Evolutionary conservation across 2,329 filamentous ascomycete species (phyloP).

Genomic region (Hypoxylon sp.): DNA sequence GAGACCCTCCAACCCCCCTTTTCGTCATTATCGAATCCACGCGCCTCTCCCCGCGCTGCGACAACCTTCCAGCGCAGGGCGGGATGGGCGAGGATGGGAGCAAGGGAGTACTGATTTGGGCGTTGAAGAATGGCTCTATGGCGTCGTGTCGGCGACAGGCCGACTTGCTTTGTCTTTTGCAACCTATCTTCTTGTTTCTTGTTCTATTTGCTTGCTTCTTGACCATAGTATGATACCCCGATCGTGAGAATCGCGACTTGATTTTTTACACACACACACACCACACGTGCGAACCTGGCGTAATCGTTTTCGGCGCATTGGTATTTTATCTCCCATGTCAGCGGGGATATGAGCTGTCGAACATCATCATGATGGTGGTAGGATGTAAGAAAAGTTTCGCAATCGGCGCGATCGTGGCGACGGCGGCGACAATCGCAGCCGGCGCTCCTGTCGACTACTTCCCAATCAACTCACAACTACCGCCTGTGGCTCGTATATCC

Average conservation of each 20-base stretch:
- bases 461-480: constrained; percentile 85
- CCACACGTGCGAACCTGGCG: neutral
- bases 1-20: constrained; percentile 36
- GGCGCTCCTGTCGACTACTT: constrained; percentile 63
- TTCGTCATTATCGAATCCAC: constrained; percentile 36
- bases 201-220: constrained; percentile 12
- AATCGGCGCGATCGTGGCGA: constrained; percentile 24
- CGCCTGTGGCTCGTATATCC: constrained; percentile 76
- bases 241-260: constrained; percentile 7
- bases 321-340: constrained; percentile 23
- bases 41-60: constrained; percentile 18
- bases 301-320: neutral
- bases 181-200: constrained; percentile 9
- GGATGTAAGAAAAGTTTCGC: constrained; percentile 29
- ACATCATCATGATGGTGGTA: constrained; percentile 38
- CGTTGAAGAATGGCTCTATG: constrained; percentile 32
- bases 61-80: constrained; percentile 27
- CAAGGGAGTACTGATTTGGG: constrained; percentile 29
- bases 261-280: neutral
- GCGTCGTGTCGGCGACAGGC: constrained; percentile 14
- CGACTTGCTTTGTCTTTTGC: constrained; percentile 15
- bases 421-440: constrained; percentile 41
- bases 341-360: constrained; percentile 13
- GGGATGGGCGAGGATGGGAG: constrained; percentile 16
- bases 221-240: constrained; percentile 5